phyloP scores from a whole-genome alignment of 1,139 yeast genomes.

The Ogataea hybrid region DNA sequence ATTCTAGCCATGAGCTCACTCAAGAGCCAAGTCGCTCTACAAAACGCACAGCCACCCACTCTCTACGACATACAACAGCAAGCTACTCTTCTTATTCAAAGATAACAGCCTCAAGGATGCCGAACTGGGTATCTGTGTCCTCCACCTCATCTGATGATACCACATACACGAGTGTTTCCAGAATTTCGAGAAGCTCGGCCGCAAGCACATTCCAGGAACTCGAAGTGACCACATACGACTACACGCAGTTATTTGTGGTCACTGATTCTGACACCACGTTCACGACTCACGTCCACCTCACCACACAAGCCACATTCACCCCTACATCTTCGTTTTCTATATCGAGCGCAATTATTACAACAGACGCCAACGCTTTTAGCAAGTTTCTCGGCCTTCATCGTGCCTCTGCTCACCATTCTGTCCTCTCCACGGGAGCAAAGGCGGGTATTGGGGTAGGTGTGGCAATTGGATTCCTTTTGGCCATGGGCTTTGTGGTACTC shows the following conservation, averaged over 20 bases:
- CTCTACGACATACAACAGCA: background rate
- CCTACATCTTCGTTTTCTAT: slow-evolving; percentile 23
- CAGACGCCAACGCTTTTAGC: slow-evolving; percentile 22
- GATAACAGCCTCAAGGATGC: background rate
- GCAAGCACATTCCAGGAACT: background rate
- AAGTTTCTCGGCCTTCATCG: slow-evolving; percentile 6
- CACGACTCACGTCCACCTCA: slow-evolving; percentile 35
- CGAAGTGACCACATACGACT: slow-evolving; percentile 26
- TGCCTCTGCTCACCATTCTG: background rate
- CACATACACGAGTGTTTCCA: background rate
- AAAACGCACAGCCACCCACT: background rate
- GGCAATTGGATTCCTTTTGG: slow-evolving; percentile 36
- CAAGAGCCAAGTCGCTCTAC: background rate
- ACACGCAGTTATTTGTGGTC: slow-evolving; percentile 41
- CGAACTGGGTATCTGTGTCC: background rate
- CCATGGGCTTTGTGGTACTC: slow-evolving; percentile 25
- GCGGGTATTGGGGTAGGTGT: slow-evolving; percentile 47
- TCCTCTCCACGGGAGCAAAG: slow-evolving; percentile 34
- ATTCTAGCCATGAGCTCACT: background rate
- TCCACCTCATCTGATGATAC: background rate
- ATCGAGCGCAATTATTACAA: slow-evolving; percentile 29
- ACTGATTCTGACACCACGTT: slow-evolving; percentile 40
- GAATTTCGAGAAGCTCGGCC: background rate
- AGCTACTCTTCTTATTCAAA: background rate
- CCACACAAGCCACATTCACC: slow-evolving; percentile 28